These are phyloP conservation scores for Musa acuminata DNA, from an alignment of 176 grass and related monocot species.

Conservation along the genomic window DNA sequence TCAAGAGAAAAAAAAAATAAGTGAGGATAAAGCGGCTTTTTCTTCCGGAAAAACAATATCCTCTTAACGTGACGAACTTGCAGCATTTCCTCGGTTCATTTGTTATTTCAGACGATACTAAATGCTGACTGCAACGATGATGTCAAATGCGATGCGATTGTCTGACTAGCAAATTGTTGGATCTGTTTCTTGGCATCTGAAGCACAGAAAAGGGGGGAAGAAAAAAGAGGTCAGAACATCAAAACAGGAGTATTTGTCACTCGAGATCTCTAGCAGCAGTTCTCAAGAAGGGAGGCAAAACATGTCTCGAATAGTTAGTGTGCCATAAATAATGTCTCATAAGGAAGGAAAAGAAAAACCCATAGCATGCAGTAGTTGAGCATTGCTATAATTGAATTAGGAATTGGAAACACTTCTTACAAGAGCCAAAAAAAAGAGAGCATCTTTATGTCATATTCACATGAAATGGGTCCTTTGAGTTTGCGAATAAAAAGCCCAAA, in stretches of 20 bases:
- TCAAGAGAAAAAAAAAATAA: background rate
- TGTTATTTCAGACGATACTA: constrained; percentile 38
- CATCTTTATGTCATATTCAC: background rate
- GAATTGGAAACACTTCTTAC: too few species aligned
- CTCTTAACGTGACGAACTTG: background rate
- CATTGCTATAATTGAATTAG: too few species aligned
- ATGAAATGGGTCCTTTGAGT: too few species aligned
- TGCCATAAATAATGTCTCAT: background rate
- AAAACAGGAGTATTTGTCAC: background rate
- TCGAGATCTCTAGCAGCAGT: too few species aligned
- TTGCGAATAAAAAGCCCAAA: background rate
- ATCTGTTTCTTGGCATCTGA: constrained; percentile 96
- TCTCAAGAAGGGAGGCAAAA: too few species aligned
- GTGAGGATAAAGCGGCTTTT: background rate
- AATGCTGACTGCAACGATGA: constrained; percentile 81
- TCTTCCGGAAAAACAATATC: background rate
- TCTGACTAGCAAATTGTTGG: constrained; percentile 60
- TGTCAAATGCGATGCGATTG: constrained; percentile 51
- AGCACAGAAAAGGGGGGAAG: constrained; percentile 10
- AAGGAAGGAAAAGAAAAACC: background rate
- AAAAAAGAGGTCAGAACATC: background rate
- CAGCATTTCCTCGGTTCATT: background rate
- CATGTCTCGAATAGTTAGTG: background rate
- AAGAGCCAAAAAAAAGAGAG: background rate
- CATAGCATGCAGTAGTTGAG: background rate